Conservation (phyloP, 805 yeast genomes). For the Blastobotrys peoriensis region DNA sequence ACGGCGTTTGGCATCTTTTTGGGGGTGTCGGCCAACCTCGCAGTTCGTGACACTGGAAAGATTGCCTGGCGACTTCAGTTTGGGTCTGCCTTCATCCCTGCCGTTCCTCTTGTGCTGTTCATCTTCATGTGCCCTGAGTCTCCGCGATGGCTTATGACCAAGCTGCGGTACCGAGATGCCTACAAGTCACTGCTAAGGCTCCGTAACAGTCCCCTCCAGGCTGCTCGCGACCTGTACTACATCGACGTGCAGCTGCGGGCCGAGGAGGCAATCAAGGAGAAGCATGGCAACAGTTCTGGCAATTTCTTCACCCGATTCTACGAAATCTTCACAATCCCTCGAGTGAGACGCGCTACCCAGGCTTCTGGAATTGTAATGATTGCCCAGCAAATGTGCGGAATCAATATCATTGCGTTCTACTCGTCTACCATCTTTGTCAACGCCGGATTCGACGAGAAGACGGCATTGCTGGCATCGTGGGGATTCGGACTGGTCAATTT, state of each 20-base stretch:
- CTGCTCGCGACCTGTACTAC: slow-evolving; percentile 60
- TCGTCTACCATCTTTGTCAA: slow-evolving; percentile 68
- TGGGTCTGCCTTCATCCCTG: slow-evolving; percentile 55
- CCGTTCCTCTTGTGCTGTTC: slow-evolving; percentile 43
- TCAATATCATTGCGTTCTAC: slow-evolving; percentile 81
- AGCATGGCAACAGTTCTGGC: slow-evolving; percentile 38
- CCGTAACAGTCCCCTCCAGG: slow-evolving; percentile 43
- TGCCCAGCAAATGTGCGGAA: slow-evolving; percentile 87
- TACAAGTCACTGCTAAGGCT: slow-evolving; percentile 41
- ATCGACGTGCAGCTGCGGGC: slow-evolving; percentile 45
- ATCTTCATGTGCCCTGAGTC: slow-evolving; percentile 58
- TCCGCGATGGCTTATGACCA: slow-evolving; percentile 60
- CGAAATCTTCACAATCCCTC: slow-evolving; percentile 55
- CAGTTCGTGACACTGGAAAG: slow-evolving; percentile 38
- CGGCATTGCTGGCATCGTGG: slow-evolving; percentile 68
- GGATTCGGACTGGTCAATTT: slow-evolving; percentile 79
- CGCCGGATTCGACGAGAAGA: slow-evolving; percentile 42
- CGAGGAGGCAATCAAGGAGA: slow-evolving; percentile 31
- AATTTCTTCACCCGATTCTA: slow-evolving; percentile 16
- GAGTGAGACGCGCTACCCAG: slow-evolving; percentile 75
- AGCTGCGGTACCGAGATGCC: slow-evolving; percentile 44
- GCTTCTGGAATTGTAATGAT: slow-evolving; percentile 80
- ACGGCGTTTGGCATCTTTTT: slow-evolving; percentile 66
- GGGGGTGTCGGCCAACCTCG: slow-evolving; percentile 54
- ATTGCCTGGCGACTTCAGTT: slow-evolving; percentile 57